Evolutionary conservation across 2,329 filamentous ascomycete species (phyloP), one percentile per base, ranked within the genome.

Genomic region (Emergomyces orientalis): DNA sequence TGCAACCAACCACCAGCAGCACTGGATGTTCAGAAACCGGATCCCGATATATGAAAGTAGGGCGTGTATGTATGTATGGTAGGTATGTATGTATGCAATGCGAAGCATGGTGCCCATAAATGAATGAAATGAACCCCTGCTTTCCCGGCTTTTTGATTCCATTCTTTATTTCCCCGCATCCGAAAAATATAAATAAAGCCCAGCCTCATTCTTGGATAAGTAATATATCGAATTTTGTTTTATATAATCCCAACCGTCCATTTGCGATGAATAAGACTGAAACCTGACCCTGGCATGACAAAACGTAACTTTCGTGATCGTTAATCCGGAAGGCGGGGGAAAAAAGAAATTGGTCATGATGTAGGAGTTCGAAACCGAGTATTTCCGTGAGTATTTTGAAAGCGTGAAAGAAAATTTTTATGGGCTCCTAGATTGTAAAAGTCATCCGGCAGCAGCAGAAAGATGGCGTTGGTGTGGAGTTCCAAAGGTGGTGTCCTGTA

Each of bases 251-350:
- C 59, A 51, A 30, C 25, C 47, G 47, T 22, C 57, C 25, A 47
- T 34, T 34, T n/a, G 27, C 34, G 27, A 45, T 47, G 43, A 45
- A 59, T 59, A 47, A 45, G 41, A 45, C 30, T 30, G 57, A 59
- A 59, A 25, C 39, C 22, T 45, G 39, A 45, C 25, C 27, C 1
- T 45, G 30, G n/a, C 57, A 47, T 59, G 57, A 59, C 30, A 59
- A 58, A 11, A 7, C 27, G 9, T 32, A 59, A 59, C 8, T 47
- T 59, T 47, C 57, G 57, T 59, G 41, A 59, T 45, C 57, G 27
- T 59, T 45, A 59, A 41, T 32, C 27, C 27, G 27, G 58, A 45
- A 37, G n/a, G 41, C 25, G 27, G 39, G 6, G 19, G 14, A 39
- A 41, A 37, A 59, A 54, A 19, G 14, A 19, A 59, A 22, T 25